Base-by-base conservation (phyloP, 1,139 yeast species). In the Taiozyma onychis region DNA sequence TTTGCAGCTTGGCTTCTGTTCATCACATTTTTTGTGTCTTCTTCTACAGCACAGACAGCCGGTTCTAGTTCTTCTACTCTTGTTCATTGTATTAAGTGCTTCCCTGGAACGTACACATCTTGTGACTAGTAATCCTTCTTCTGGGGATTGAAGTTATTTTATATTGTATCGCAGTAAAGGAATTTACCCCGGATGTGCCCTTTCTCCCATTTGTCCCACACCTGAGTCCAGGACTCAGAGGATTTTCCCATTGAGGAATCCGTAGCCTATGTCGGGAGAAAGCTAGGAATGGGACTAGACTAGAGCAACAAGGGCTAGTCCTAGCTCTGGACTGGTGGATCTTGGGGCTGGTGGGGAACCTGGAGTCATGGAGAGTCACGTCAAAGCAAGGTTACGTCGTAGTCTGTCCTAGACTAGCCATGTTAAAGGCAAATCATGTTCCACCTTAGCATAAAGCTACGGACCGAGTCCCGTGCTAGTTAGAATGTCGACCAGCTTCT, bases 1-100 rank as follows among this genome's bases (percentile, higher is more conserved):
- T 9, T 68, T 66, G 53, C 78, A 74, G 16, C 60, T 55, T 6
- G 77, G 77, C 53, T 72, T 70, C 28, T 56, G 54, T 49, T 74
- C 78, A 56, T 73, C 77, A 55, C 78, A 74, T 53, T 74, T 74
- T 58, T 73, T 73, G 54, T 74, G 77, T 45, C 71, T 67, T 47
- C 69, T 62, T 46, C 77, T 62, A 54, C 78, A 74, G 16, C 74
- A 72, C 9, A 73, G 60, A 58, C 78, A 74, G 1, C 78, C 78
- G 2, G 77, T 74, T 51, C 75, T 65, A 11, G 71, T 72, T 54
- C 78, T 60, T 52, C 62, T 66, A 2, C 55, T 34, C 45, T 54
- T 54, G 22, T 44, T 32, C 47, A 26, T 46, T 2, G 48, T 41
- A 5, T 24, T 30, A 18, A 18, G 10, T 9, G 24, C 1, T 37